These are phyloP conservation scores for Colletotrichum caudatum DNA, from an alignment of 2,329 filamentous ascomycete species.

Conservation along the genomic window DNA sequence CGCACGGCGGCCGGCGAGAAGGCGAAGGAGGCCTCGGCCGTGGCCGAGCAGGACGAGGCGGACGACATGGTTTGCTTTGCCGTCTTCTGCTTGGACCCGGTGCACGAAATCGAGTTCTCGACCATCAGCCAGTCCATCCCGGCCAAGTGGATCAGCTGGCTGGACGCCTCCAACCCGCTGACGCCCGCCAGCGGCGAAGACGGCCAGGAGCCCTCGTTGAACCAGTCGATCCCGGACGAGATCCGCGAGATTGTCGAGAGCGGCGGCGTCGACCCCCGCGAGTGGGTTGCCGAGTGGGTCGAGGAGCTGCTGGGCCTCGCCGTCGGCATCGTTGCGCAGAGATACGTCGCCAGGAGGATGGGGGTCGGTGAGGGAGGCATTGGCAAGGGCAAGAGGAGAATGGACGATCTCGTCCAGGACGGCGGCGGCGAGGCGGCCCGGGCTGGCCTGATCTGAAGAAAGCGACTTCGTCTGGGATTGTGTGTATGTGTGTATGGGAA, in stretches of 20 bases:
- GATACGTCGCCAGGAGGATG: constrained; percentile 95
- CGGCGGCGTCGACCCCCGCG: constrained; percentile 86
- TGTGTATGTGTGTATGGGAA: not conserved
- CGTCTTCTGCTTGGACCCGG: constrained; percentile 85
- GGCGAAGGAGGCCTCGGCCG: constrained; percentile 66
- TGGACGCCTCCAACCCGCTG: constrained; percentile 78
- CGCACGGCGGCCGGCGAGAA: constrained; percentile 64
- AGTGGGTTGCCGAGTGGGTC: constrained; percentile 98
- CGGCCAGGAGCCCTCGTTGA: constrained; percentile 50
- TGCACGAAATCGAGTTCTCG: constrained; percentile 90
- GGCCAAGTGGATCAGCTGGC: constrained; percentile 88
- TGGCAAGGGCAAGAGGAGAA: constrained; percentile 71
- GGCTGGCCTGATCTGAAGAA: constrained; percentile 38
- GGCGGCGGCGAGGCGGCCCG: constrained; percentile 41
- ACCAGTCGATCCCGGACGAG: constrained; percentile 74
- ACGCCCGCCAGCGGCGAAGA: constrained; percentile 66
- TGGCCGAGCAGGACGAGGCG: constrained; percentile 62
- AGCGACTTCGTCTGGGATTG: not conserved
- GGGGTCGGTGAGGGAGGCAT: constrained; percentile 86
- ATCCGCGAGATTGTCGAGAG: constrained; percentile 86
- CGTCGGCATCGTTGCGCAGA: constrained; percentile 89
- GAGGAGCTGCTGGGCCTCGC: constrained; percentile 85
- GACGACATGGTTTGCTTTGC: constrained; percentile 80
- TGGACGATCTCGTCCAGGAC: constrained; percentile 67
- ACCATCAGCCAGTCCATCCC: constrained; percentile 87